These are phyloP conservation scores for Pleoardoris graminearum DNA, from an alignment of 2,329 filamentous ascomycete species.

Conservation along the genomic window DNA sequence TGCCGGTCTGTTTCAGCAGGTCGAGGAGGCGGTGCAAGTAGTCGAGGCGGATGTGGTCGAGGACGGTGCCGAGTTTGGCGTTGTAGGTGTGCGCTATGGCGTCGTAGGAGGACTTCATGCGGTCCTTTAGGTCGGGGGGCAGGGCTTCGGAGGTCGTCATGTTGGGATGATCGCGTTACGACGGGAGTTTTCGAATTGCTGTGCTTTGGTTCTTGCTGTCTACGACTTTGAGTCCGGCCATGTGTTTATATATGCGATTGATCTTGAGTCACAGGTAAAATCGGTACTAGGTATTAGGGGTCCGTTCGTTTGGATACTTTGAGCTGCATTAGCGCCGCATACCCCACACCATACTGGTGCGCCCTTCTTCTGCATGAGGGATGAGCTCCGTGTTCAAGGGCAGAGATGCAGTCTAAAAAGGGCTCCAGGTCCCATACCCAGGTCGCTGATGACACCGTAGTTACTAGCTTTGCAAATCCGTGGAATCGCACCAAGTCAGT, in stretches of 20 bases:
- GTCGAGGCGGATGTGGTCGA: constrained; percentile 26
- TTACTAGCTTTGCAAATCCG: too few relatives aligned
- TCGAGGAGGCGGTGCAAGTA: constrained; percentile 26
- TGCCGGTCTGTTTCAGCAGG: constrained; percentile 8
- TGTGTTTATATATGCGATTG: neutral
- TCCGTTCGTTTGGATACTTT: neutral
- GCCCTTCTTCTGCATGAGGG: neutral
- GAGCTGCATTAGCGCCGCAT: neutral
- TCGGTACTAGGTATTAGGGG: neutral
- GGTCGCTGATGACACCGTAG: too few relatives aligned
- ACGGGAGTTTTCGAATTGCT: neutral
- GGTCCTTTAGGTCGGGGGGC: constrained; percentile 29
- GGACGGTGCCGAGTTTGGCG: constrained; percentile 18
- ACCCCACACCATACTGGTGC: neutral
- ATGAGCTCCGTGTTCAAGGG: neutral
- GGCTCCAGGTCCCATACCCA: neutral
- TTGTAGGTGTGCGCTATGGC: constrained; percentile 34
- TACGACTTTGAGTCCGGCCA: too few relatives aligned
- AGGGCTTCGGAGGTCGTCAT: neutral
- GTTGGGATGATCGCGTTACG: neutral
- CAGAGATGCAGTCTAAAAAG: neutral
- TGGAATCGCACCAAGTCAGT: too few relatives aligned
- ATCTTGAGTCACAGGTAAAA: neutral
- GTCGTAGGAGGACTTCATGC: constrained; percentile 35
- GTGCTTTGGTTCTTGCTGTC: too few relatives aligned